Evolutionary conservation across 768 basidiomycete genomes (phyloP), one percentile per base, ranked within the genome.

Genomic region (Lactarius trivialis): DNA sequence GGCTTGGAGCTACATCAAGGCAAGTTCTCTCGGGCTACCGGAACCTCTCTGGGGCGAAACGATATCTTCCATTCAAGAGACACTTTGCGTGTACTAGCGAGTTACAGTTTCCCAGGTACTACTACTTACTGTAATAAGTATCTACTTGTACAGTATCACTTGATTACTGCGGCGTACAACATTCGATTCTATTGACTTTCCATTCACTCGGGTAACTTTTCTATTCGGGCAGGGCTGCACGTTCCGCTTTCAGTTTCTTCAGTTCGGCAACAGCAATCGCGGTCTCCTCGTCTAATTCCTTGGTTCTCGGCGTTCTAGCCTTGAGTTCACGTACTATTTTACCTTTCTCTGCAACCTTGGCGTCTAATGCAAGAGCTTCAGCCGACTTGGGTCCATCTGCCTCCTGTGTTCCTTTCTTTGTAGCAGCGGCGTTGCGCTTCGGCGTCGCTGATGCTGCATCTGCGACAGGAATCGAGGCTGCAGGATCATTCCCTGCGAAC

Each of bases 321-420:
- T 91, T 96, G 70, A 98, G 71, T 56, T 77, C 72, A 37, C 91
- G 81, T 17, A 98, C 89, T 19, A 79, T 69, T 52, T 84, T 81
- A 0, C 91, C 93, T 71, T 97, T 93, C 55, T 81, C 82, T 41
- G 84, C 77, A 41, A 97, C 78, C 78, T 86, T 85, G 48, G 78
- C 81, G 73, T 93, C 93, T 61, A 91, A 75, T 4, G 82, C 85
- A 30, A 85, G 72, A 36, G 84, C 83, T 73, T 92, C 90, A 0
- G 84, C 80, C 2, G 89, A 83, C 72, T 89, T 92, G 0, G 84
- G 87, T 6, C 79, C 81, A 60, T 76, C 76, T 50, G 72, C 72
- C 41, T 67, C 74, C 66, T 78, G 83, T 60, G 79, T 81, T 39
- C 70, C 70, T 66, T 74, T 76, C 71, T 76, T 75, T 51, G 77